Conservation (phyloP, 176 grass and related monocot species). For the Aegilops umbellulata region DNA sequence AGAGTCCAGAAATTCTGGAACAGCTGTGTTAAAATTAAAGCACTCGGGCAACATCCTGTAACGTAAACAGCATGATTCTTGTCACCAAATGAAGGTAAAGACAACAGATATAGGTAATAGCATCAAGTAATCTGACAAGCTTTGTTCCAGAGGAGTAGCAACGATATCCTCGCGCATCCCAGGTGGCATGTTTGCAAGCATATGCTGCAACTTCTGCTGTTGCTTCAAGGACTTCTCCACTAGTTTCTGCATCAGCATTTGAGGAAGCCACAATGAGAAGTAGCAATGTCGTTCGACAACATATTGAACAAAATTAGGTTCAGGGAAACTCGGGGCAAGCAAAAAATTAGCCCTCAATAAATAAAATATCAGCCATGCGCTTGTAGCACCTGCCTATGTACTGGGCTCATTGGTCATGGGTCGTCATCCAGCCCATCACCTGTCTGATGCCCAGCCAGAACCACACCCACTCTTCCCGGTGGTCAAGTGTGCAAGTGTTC, state of each 20-base stretch:
- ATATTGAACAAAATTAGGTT: slow-evolving; percentile 2
- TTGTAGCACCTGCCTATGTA: not conserved
- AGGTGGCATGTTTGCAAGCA: slow-evolving; percentile 64
- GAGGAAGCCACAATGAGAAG: slow-evolving; percentile 11
- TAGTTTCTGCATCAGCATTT: slow-evolving; percentile 50
- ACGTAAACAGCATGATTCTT: slow-evolving; percentile 25
- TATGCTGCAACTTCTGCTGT: slow-evolving; percentile 82
- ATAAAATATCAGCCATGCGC: not conserved
- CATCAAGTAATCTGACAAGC: slow-evolving; percentile 43
- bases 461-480: not conserved
- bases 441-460: not conserved
- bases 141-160: slow-evolving; percentile 29
- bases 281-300: not conserved
- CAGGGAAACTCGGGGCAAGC: not conserved
- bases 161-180: slow-evolving; percentile 47
- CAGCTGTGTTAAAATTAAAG: slow-evolving; percentile 41
- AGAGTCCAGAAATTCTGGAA: slow-evolving; percentile 30
- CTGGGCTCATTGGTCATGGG: not conserved
- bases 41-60: slow-evolving; percentile 36
- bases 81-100: slow-evolving; percentile 15
- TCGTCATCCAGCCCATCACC: not conserved
- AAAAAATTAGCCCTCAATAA: not conserved
- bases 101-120: slow-evolving; percentile 4
- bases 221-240: slow-evolving; percentile 62
- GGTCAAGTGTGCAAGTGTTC: not conserved